phyloP scores from a whole-genome alignment of 2,329 filamentous ascomycete genomes.

The Grosmannia clavigera region DNA sequence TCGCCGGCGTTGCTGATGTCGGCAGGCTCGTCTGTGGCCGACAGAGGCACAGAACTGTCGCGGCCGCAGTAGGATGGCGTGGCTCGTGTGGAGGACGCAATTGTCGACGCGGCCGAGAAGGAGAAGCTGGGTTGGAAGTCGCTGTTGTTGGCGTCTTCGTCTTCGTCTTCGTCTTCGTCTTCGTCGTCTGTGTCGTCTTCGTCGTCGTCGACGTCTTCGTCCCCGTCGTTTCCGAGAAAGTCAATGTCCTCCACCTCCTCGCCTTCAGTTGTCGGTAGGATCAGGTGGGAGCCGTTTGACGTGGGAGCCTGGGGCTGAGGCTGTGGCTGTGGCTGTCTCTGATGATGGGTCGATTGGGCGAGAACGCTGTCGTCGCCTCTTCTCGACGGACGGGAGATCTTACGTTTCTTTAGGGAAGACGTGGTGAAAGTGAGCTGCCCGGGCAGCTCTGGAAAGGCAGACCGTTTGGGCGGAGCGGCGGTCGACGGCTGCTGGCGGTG shows the following conservation, averaged over 20 bases:
- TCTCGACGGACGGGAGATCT: conserved; percentile 39
- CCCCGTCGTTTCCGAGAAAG: conserved; percentile 25
- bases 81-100: conserved; percentile 39
- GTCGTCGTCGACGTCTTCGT: conserved; percentile 15
- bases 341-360: not conserved
- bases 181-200: conserved; percentile 9
- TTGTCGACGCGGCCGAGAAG: conserved; percentile 4
- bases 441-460: conserved; percentile 38
- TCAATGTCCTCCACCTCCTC: conserved; percentile 1
- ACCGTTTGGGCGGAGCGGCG: not conserved
- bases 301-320: conserved; percentile 15
- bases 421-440: conserved; percentile 58
- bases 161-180: conserved; percentile 3
- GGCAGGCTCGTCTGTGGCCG: not conserved
- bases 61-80: conserved; percentile 40
- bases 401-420: conserved; percentile 65
- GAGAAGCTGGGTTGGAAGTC: conserved; percentile 5
- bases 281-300: not conserved
- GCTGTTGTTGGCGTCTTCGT: conserved; percentile 4
- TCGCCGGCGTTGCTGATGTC: not conserved
- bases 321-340: conserved; percentile 13
- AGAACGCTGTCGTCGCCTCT: conserved; percentile 25
- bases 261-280: conserved; percentile 11
- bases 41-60: conserved; percentile 15
- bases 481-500: not conserved